phyloP scores from a whole-genome alignment of 1,284 basidiomycete genomes.

The Vanrija humicola region DNA sequence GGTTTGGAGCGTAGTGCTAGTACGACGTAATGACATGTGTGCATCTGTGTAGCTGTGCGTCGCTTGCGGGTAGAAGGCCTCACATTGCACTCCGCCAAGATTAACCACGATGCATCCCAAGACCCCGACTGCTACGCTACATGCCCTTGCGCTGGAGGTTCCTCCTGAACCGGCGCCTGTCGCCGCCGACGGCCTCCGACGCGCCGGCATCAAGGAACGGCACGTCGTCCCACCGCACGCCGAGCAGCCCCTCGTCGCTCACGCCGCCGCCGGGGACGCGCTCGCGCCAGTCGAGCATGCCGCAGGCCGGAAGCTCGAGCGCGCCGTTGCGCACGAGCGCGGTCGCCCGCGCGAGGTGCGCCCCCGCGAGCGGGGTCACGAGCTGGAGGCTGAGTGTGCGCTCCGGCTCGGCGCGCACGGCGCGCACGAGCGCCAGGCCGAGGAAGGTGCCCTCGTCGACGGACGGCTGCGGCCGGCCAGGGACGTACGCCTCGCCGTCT shows the following conservation, averaged over 20 bases:
- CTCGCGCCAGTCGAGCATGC: slow-evolving; percentile 68
- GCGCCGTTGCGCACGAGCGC: slow-evolving; percentile 73
- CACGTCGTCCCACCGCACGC: slow-evolving; percentile 59
- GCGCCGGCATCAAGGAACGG: slow-evolving; percentile 80
- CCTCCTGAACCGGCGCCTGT: slow-evolving; percentile 68
- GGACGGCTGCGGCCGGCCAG: slow-evolving; percentile 55
- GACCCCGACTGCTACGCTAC: slow-evolving; percentile 2
- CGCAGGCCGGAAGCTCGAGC: slow-evolving; percentile 80
- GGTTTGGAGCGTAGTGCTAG: no score
- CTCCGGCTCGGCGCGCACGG: slow-evolving; percentile 40
- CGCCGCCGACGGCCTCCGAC: slow-evolving; percentile 56
- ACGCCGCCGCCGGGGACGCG: slow-evolving; percentile 13
- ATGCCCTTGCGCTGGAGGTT: slow-evolving; percentile 77
- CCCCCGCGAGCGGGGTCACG: slow-evolving; percentile 64
- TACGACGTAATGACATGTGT: no score
- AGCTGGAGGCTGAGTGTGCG: slow-evolving; percentile 54
- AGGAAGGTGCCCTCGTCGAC: slow-evolving; percentile 60
- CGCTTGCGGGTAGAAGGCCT: no score
- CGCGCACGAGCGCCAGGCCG: slow-evolving; percentile 70
- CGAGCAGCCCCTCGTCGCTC: slow-evolving; percentile 48
- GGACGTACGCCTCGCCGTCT: slow-evolving; percentile 55
- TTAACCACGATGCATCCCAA: no score
- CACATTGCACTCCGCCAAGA: no score
- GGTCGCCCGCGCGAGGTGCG: slow-evolving; percentile 50
- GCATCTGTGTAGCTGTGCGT: no score